Conservation (phyloP, 768 basidiomycete species). For the Suillus placidus region DNA sequence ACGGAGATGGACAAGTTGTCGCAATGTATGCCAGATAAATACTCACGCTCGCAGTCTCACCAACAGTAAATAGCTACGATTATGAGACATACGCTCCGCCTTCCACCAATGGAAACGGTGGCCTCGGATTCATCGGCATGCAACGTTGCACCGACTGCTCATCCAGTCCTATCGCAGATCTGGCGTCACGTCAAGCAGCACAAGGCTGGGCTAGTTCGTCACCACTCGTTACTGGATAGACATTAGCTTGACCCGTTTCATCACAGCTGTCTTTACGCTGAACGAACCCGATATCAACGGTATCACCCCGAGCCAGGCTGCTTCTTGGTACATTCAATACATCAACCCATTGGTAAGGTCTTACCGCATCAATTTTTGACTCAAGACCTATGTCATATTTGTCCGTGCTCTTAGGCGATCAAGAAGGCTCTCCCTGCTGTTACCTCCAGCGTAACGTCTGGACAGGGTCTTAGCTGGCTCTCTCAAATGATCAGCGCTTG, state of each 20-base stretch:
- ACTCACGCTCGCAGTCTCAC: neutral
- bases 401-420: slow-evolving; percentile 26
- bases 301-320: slow-evolving; percentile 33
- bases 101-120: slow-evolving; percentile 39
- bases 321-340: slow-evolving; percentile 39
- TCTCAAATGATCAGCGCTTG: slow-evolving; percentile 38
- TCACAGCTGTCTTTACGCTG: slow-evolving; percentile 36
- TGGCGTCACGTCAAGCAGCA: slow-evolving; percentile 34
- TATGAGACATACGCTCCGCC: slow-evolving; percentile 39
- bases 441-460: slow-evolving; percentile 34
- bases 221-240: neutral
- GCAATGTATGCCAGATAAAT: slow-evolving; percentile 29
- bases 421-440: slow-evolving; percentile 43
- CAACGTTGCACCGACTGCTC: slow-evolving; percentile 41
- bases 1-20: slow-evolving; percentile 37
- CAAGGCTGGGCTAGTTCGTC: slow-evolving; percentile 37
- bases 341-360: slow-evolving; percentile 38
- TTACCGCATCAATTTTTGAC: neutral
- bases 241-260: neutral
- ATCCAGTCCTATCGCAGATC: slow-evolving; percentile 38
- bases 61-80: slow-evolving; percentile 34
- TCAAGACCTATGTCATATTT: neutral
- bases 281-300: slow-evolving; percentile 40
- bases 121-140: slow-evolving; percentile 43
- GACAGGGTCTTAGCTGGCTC: slow-evolving; percentile 40